Evolutionary conservation across 2,329 filamentous ascomycete genomes (phyloP), one percentile per base, ranked within the genome.

Genomic region (Furcasterigmium furcatum): DNA sequence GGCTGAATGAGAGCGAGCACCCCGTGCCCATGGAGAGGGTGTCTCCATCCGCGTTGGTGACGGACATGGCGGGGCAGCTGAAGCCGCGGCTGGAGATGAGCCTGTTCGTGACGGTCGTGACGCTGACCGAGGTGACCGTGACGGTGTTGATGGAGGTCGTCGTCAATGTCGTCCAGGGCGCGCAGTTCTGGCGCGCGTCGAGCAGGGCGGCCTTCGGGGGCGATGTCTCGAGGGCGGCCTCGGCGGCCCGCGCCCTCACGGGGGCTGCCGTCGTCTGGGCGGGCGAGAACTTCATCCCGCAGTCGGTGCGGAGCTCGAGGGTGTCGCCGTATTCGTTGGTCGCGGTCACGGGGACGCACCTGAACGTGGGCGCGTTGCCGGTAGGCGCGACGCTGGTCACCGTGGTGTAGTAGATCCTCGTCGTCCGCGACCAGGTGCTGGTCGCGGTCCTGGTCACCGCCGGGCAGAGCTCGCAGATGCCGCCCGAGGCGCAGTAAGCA

Each of bases 1-100:
- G 7, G 24, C 24, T 19, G 53, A 53, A 22, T 50, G 58, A 9
- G 22, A 42, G 14, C 13, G 14, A 14, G 25, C 40, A 42, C 24
- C n/a, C 9, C 29, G 9, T 21, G n/a, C 30, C 40, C 40, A 42
- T 29, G 10, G 40, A 14, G 19, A 42, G 20, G 22, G 18, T 24
- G 24, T 42, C 40, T 20, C 40, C 40, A 7, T 21, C 13, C 3
- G 40, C 40, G 24, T 42, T 42, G 5, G 40, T 42, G 7, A 20
- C 40, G 9, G n/a, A 9, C 40, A 42, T 42, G 9, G n/a, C 25
- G 4, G 40, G 40, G 25, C 40, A 42, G 12, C 18, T 29, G 22
- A 42, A 42, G 8, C 24, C 40, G 6, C 12, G 5, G 9, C 25
- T 24, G 10, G 12, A 9, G 13, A n/a, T 7, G 9, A n/a, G n/a